These are phyloP conservation scores for Pseudozyma pruni DNA, from an alignment of 1,284 basidiomycete species.

Conservation along the genomic window DNA sequence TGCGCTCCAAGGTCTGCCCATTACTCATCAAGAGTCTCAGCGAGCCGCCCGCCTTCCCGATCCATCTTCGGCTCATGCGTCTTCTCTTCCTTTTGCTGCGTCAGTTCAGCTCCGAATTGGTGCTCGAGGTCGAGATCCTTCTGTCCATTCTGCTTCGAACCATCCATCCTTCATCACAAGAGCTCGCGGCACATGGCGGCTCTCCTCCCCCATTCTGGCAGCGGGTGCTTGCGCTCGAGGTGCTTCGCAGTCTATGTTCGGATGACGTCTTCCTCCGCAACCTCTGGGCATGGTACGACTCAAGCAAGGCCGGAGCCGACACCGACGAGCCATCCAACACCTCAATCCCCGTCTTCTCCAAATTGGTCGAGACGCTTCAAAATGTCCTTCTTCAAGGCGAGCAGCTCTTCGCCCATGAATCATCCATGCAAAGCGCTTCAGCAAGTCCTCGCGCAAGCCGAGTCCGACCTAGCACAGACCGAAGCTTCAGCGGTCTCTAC, in stretches of 20 bases:
- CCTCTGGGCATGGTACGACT: slow-evolving; percentile 63
- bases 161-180: slow-evolving; percentile 35
- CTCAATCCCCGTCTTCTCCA: slow-evolving; percentile 50
- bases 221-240: slow-evolving; percentile 62
- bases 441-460: slow-evolving; percentile 32
- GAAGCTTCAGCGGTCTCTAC: slow-evolving; percentile 56
- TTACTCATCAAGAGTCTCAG: slow-evolving; percentile 79
- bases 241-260: slow-evolving; percentile 57
- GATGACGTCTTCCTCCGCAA: slow-evolving; percentile 59
- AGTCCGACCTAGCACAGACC: slow-evolving; percentile 38
- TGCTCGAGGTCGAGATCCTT: slow-evolving; percentile 66
- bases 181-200: slow-evolving; percentile 34
- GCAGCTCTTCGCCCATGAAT: slow-evolving; percentile 30
- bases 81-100: slow-evolving; percentile 92
- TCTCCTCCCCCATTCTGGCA: slow-evolving; percentile 55
- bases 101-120: slow-evolving; percentile 81
- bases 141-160: slow-evolving; percentile 60
- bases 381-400: slow-evolving; percentile 38
- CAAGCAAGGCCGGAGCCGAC: slow-evolving; percentile 1
- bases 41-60: slow-evolving; percentile 84
- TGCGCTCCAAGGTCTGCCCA: slow-evolving; percentile 88
- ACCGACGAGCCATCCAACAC: slow-evolving; percentile 2
- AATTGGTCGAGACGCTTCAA: slow-evolving; percentile 52
- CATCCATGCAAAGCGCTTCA: slow-evolving; percentile 30
- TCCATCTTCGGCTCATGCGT: slow-evolving; percentile 88